Base-by-base conservation (phyloP, 1,284 basidiomycete species). In the Testicularia cyperi region DNA sequence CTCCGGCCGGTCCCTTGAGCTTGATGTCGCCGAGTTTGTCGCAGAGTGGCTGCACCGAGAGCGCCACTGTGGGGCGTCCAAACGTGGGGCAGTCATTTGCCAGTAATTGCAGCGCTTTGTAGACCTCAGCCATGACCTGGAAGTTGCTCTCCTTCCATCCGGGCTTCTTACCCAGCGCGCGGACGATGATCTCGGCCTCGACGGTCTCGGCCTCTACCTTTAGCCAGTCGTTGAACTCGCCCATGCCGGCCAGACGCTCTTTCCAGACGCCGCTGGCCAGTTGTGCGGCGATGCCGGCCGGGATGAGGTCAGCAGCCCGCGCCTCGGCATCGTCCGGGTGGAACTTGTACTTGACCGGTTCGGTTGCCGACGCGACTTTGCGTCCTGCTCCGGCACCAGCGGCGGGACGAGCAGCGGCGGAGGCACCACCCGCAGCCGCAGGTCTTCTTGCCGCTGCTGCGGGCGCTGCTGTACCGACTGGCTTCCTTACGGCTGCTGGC, bases 91-190 rank as follows among this genome's bases (percentile, higher is more conserved):
- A 89, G 25, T 82, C 81, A 65, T 89, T 85, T 1, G 92, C 88
- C 35, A 97, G 82, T 15, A 84, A 73, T 29, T 78, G 80, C 25
- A 74, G 43, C n/a, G 61, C 46, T 36, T 64, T 65, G 66, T 69
- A 72, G 7, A 72, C 66, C 27, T 70, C 69, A 29, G 49, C 57
- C 46, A 69, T 60, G 40, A 75, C 74, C 80, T 99, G 95, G 72
- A 98, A 98, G 73, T 98, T 99, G 82, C 96, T 98, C 79, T 99
- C 95, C 29, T 83, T 84, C 92, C 91, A 96, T 1, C 94, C 92
- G 2, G 83, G 83, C 70, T 88, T 92, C 81, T 95, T 97, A 19
- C 84, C 86, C 40, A 98, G 78, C 64, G 88, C 87, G n/a, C 94
- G 83, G 14, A 97, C 84, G 35, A 98, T 77, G 9, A 98, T 83